Conservation (phyloP, 2,329 filamentous ascomycete species). For the Coniochaeta prunicola region DNA sequence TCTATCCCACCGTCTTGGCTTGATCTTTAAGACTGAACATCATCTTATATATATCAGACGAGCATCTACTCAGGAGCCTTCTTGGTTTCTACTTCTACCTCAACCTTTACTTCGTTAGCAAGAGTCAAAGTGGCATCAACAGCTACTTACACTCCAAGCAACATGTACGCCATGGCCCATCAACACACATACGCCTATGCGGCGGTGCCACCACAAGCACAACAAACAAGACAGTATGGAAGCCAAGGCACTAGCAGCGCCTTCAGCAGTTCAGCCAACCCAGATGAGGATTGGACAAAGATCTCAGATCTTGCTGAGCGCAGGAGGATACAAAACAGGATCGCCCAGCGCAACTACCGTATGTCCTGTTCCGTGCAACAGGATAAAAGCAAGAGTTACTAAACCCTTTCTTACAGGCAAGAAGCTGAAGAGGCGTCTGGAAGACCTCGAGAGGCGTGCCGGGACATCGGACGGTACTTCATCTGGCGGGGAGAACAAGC, state of each 20-base stretch:
- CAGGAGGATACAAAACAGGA: constrained; percentile 90
- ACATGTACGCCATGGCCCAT: constrained; percentile 37
- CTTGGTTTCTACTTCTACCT: background rate
- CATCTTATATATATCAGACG: background rate
- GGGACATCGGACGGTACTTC: constrained; percentile 32
- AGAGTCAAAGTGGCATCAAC: background rate
- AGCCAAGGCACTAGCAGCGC: constrained; percentile 82
- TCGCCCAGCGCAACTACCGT: constrained; percentile 97
- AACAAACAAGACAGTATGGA: constrained; percentile 57
- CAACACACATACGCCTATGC: constrained; percentile 31
- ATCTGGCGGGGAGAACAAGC: constrained; percentile 5
- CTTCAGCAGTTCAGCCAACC: constrained; percentile 88
- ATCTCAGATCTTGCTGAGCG: constrained; percentile 95
- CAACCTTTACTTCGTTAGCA: background rate
- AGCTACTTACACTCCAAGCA: constrained; percentile 4
- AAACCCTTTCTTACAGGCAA: constrained; percentile 53
- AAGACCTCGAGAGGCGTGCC: constrained; percentile 76
- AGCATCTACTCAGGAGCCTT: background rate
- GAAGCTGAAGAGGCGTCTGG: constrained; percentile 84
- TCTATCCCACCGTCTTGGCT: constrained; percentile 5
- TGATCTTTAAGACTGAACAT: background rate
- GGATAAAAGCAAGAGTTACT: constrained; percentile 7
- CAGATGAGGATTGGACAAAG: constrained; percentile 98
- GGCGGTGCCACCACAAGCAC: constrained; percentile 21
- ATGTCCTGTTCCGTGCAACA: constrained; percentile 19